These are phyloP conservation scores for Cyberlindnera nakhonratchasimensis DNA, from an alignment of 805 yeast species.

Conservation along the genomic window DNA sequence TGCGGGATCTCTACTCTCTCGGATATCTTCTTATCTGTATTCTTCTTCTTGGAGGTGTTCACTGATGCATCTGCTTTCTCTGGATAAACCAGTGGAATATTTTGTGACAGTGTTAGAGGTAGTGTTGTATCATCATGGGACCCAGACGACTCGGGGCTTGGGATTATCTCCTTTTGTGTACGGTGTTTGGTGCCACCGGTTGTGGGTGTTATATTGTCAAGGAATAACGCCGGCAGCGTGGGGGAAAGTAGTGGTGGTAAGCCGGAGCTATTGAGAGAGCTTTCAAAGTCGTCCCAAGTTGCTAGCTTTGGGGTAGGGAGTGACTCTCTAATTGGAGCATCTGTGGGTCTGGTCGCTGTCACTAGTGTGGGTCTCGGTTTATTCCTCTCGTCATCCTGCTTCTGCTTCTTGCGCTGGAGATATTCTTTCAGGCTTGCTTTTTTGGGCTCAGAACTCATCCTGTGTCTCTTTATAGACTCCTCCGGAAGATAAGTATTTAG, in stretches of 20 bases:
- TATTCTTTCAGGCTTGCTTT: constrained; percentile 2
- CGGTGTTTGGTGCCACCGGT: neutral
- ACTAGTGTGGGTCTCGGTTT: neutral
- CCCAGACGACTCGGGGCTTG: constrained; percentile 2
- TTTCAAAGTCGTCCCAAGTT: constrained; percentile 1
- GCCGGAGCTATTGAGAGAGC: constrained; percentile 1
- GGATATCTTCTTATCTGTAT: neutral
- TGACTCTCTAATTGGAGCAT: neutral
- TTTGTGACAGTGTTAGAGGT: constrained; percentile 3
- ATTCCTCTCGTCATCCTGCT: neutral
- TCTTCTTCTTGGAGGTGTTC: neutral
- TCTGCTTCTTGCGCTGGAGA: constrained; percentile 3
- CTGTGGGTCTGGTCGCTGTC: neutral
- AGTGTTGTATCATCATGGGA: neutral
- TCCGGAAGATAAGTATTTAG: too few relatives aligned
- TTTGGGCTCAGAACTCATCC: neutral
- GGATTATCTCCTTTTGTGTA: neutral
- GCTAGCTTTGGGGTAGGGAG: neutral
- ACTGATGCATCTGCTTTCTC: neutral
- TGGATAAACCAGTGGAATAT: constrained; percentile 4
- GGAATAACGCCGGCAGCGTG: constrained; percentile 5
- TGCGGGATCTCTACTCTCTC: constrained; percentile 11
- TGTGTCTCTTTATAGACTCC: neutral
- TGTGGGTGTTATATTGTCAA: neutral
- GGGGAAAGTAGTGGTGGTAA: constrained; percentile 6